A percentile compares a stretch with the other conserved stretches of the same genome.
Evolutionary conservation across 2,329 filamentous ascomycete species (phyloP).

Genomic region (Ophiostoma ips): DNA sequence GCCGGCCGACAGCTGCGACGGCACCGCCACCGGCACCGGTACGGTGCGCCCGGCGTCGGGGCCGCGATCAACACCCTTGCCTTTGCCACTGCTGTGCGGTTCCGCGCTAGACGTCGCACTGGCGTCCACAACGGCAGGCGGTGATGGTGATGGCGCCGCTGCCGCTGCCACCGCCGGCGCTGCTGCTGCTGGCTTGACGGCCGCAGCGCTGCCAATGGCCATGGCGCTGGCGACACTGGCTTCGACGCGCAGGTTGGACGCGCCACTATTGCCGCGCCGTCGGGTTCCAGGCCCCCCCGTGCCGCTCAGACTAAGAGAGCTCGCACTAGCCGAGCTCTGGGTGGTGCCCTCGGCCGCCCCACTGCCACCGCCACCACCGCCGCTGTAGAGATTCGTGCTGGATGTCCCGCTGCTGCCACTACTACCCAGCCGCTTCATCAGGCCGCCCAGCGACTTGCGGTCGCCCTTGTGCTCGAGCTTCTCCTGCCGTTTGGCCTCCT

Average conservation of each 20-base stretch:
- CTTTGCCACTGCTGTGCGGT: slow-evolving; percentile 35
- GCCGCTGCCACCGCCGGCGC: slow-evolving; percentile 17
- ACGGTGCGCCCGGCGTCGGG: slow-evolving; percentile 20
- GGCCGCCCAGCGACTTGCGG: slow-evolving; percentile 39
- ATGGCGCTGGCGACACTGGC: slow-evolving; percentile 31
- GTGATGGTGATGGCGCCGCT: not conserved
- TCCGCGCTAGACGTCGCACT: slow-evolving; percentile 11
- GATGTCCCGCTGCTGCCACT: not conserved
- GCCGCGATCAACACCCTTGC: slow-evolving; percentile 53
- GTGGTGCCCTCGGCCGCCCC: slow-evolving; percentile 27
- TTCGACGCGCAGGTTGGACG: slow-evolving; percentile 38
- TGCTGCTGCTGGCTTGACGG: not conserved
- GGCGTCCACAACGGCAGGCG: not conserved
- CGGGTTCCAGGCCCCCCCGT: slow-evolving; percentile 44
- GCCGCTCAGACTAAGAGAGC: slow-evolving; percentile 49
- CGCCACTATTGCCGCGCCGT: slow-evolving; percentile 43
- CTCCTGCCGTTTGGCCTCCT: slow-evolving; percentile 71
- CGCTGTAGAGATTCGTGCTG: slow-evolving; percentile 26
- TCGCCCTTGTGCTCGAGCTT: slow-evolving; percentile 69
- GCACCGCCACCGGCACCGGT: slow-evolving; percentile 29
- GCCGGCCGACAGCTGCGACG: slow-evolving; percentile 38
- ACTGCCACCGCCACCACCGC: slow-evolving; percentile 17
- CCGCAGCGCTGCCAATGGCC: slow-evolving; percentile 20
- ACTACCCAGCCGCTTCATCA: slow-evolving; percentile 20
- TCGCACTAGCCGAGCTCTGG: slow-evolving; percentile 42